These are phyloP conservation scores for Auxenochlorella pyrenoidosa DNA, from an alignment of 139 green algal species.

Conservation along the genomic window DNA sequence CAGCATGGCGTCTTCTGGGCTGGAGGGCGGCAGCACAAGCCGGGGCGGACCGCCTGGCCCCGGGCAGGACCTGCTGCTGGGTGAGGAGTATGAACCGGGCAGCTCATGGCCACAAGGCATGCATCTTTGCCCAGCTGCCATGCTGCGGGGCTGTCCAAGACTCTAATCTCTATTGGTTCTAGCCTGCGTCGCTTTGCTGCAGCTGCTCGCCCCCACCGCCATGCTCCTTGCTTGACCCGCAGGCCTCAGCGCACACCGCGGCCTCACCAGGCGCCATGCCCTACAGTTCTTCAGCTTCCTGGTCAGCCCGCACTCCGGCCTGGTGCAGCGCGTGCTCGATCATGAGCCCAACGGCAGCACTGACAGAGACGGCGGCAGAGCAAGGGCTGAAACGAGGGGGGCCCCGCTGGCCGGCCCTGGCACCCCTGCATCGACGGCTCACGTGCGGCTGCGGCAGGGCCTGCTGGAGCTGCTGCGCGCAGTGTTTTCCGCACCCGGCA, in stretches of 20 bases:
- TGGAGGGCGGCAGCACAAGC: not conserved
- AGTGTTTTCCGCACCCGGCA: conserved; percentile 41
- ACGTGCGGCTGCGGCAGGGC: conserved; percentile 23
- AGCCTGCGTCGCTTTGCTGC: too few relatives aligned
- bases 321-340: conserved; percentile 31
- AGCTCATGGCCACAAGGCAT: too few relatives aligned
- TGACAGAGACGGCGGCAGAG: not conserved
- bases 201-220: not conserved
- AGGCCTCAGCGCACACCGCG: conserved; percentile 6
- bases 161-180: too few relatives aligned
- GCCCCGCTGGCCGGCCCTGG: not conserved
- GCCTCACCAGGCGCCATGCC: conserved; percentile 32
- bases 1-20: not conserved
- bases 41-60: not conserved
- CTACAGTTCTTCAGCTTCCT: conserved; percentile 48
- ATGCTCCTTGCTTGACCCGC: not conserved
- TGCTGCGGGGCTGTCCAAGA: too few relatives aligned
- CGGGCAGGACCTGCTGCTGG: conserved; percentile 33
- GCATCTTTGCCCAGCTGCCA: too few relatives aligned
- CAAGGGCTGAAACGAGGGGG: not conserved
- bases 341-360: not conserved
- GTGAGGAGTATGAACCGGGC: not conserved
- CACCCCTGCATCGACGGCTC: not conserved
- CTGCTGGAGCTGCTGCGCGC: conserved; percentile 46
- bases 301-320: conserved; percentile 23